Evolutionary conservation across 2,329 filamentous ascomycete species (phyloP), one percentile per base, ranked within the genome.

Genomic region (Emericellopsis cladophorae): DNA sequence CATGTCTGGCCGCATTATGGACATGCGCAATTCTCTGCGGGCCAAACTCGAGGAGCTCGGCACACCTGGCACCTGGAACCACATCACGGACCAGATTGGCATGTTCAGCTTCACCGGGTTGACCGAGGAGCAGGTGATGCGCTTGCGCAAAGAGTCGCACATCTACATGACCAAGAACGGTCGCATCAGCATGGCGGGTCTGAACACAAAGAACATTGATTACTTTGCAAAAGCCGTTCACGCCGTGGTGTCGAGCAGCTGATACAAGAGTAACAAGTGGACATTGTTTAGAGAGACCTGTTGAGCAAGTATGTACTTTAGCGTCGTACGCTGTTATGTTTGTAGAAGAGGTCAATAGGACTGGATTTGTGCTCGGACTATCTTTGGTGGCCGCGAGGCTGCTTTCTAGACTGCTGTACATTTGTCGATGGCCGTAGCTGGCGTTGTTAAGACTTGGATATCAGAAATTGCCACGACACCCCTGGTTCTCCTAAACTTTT

Each of bases 91-190:
- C 54, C 92, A 98, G 73, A 98, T 98, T 57, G 92, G 92, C 67
- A 98, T 98, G 92, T 98, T 98, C 68, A 90, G 82, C 61, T 98
- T 94, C 61, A 93, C 86, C 1, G 86, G 86, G 11, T 64, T 93
- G 58, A 74, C 61, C 11, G 83, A 88, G 65, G 58, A 74, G 46
- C 85, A 92, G 58, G 85, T 90, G 7, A 51, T 74, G 50, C 79
- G 76, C 64, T 66, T 92, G 46, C 73, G 81, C 40, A 69, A 77
- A 45, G 75, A 84, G 39, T 76, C 70, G 44, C 85, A 92, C 60
- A 72, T 92, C 41, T 92, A 92, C 66, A 89, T 90, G 76, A 96
- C 90, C 49, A 95, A 95, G 76, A 98, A 98, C 57, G 92, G 92
- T 18, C 83, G 92, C 38, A 95, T 96, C 64, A 93, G 85, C 58